phyloP scores from a whole-genome alignment of 495 filamentous ascomycete species.

The Penicillium silybi region DNA sequence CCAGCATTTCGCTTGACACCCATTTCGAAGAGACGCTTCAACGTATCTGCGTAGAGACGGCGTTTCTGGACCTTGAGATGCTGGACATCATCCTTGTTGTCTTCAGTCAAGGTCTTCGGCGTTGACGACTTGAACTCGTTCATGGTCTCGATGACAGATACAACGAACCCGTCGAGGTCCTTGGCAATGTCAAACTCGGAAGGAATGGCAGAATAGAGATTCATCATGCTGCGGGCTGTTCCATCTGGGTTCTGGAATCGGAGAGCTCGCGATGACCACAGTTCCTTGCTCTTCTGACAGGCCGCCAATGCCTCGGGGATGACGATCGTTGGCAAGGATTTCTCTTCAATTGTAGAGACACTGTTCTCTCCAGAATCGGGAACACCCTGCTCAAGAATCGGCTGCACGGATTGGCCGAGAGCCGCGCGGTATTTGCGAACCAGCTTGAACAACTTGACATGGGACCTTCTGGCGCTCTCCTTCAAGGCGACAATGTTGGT shows the following conservation, averaged over 20 bases:
- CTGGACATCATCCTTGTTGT: constrained; percentile 74
- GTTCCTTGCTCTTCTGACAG: constrained; percentile 48
- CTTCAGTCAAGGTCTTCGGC: constrained; percentile 68
- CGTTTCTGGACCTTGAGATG: constrained; percentile 88
- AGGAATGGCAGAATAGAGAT: constrained; percentile 48
- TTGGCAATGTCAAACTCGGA: constrained; percentile 51
- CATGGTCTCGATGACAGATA: constrained; percentile 63
- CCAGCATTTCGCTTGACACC: constrained; percentile 79
- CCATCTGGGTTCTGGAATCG: constrained; percentile 64
- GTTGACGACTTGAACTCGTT: constrained; percentile 74
- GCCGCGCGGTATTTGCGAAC: constrained; percentile 81
- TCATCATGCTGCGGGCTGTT: constrained; percentile 62
- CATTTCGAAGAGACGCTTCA: constrained; percentile 80
- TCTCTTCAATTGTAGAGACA: constrained; percentile 12
- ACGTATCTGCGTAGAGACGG: constrained; percentile 82
- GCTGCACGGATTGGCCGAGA: constrained; percentile 66
- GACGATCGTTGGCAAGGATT: constrained; percentile 15
- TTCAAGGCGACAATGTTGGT: constrained; percentile 84
- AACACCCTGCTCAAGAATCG: constrained; percentile 61
- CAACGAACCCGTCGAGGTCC: constrained; percentile 63
- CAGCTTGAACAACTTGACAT: constrained; percentile 85
- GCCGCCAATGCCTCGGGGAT: constrained; percentile 45
- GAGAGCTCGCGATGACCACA: constrained; percentile 60
- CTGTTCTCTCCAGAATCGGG: constrained; percentile 44
- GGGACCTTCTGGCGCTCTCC: constrained; percentile 85